Percentiles rank a stretch among this genome's conserved stretches.
phyloP scores from a whole-genome alignment of 306 rosid species.

The Vicia sativa region DNA sequence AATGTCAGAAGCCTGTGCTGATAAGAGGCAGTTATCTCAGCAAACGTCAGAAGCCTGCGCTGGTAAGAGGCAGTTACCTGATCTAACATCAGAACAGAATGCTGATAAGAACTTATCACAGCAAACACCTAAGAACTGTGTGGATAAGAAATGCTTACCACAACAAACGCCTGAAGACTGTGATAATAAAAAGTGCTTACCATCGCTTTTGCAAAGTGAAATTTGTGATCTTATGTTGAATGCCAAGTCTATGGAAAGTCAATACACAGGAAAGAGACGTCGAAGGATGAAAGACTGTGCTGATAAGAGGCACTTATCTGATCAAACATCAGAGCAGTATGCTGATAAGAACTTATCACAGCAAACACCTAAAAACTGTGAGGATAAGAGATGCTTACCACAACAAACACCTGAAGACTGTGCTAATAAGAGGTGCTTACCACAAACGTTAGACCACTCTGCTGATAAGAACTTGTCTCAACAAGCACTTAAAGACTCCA shows the following conservation, averaged over 20 bases:
- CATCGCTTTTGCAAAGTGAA: neutral
- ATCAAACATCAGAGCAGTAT: no score
- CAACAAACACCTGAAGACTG: neutral
- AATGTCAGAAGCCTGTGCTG: neutral
- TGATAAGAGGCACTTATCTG: no score
- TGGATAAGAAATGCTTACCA: neutral
- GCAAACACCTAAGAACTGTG: neutral
- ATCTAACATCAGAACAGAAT: neutral
- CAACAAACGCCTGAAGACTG: neutral
- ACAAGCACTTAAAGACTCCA: neutral
- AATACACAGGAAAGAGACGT: constrained; percentile 25
- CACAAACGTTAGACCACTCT: no score
- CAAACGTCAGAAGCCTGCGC: neutral
- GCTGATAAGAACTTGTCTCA: no score
- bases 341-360: no score
- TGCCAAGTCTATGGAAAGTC: neutral
- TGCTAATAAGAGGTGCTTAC: no score
- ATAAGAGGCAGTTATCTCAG: no score
- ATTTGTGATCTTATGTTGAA: constrained; percentile 11
- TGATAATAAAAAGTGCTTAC: neutral
- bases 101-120: neutral
- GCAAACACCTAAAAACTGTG: neutral
- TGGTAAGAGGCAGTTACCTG: neutral
- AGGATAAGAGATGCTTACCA: neutral
- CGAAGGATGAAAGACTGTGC: no score